These are phyloP conservation scores for Allium sativum DNA, from an alignment of 106 monocot genomes.

Conservation along the genomic window DNA sequence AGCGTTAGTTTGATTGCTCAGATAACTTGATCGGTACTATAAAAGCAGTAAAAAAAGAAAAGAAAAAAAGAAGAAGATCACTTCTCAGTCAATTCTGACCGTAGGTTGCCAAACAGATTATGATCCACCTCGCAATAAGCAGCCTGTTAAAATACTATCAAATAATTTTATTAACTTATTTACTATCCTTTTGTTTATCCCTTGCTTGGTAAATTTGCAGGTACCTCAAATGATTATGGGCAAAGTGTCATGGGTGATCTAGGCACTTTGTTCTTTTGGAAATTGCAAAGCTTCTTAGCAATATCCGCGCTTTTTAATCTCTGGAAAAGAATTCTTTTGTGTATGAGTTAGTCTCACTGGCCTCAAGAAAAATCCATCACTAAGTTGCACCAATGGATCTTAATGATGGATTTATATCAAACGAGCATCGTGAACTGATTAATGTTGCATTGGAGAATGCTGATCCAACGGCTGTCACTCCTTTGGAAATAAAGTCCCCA, in stretches of 20 bases:
- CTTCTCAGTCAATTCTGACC: too few species aligned
- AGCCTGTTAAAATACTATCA: too few species aligned
- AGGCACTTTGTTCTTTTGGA: slow-evolving; percentile 12
- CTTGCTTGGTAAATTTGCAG: background rate
- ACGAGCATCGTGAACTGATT: slow-evolving; percentile 21
- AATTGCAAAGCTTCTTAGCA: slow-evolving; percentile 11
- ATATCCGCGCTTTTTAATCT: slow-evolving; percentile 8
- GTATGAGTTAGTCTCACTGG: slow-evolving; percentile 8
- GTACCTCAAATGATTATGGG: background rate
- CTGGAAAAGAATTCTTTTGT: slow-evolving; percentile 8
- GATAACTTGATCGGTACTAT: too few species aligned
- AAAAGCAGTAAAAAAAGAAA: too few species aligned
- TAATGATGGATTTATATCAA: slow-evolving; percentile 17
- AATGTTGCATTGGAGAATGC: slow-evolving; percentile 9
- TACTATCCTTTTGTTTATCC: too few species aligned
- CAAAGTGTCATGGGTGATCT: slow-evolving; percentile 9
- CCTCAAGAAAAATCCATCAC: background rate
- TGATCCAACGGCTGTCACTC: slow-evolving; percentile 19
- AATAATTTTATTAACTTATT: too few species aligned
- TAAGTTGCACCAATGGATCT: slow-evolving; percentile 11
- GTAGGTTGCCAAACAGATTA: too few species aligned
- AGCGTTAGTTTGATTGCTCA: too few species aligned
- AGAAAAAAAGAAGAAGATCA: too few species aligned
- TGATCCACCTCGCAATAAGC: too few species aligned
- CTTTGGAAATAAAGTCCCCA: slow-evolving; percentile 11